These are phyloP conservation scores for Aotearoamyces nothofagi DNA, from an alignment of 2,329 filamentous ascomycete species.

Conservation along the genomic window DNA sequence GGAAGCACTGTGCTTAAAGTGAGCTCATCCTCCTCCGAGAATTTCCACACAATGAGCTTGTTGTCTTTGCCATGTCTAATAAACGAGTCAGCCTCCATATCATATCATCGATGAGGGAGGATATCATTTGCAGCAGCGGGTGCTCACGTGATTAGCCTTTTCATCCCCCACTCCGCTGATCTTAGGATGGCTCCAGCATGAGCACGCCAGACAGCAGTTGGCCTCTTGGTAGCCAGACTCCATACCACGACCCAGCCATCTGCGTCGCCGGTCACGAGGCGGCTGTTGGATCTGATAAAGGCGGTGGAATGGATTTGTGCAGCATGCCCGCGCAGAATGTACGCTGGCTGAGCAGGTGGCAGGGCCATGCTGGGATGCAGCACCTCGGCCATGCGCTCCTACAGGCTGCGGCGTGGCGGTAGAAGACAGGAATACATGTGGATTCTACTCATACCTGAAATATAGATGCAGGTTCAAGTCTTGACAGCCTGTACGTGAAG, in stretches of 20 bases:
- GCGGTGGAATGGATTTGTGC: slow-evolving; percentile 63
- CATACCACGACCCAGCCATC: slow-evolving; percentile 82
- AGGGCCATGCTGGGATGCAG: slow-evolving; percentile 11
- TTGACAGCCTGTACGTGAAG: too few relatives aligned
- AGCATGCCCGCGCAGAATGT: slow-evolving; percentile 75
- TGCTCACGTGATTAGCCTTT: slow-evolving; percentile 71
- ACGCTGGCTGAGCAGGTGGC: slow-evolving; percentile 16
- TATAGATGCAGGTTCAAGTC: too few relatives aligned
- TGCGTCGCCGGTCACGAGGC: slow-evolving; percentile 74
- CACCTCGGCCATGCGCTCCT: not conserved
- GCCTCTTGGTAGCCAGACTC: slow-evolving; percentile 69
- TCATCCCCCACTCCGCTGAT: slow-evolving; percentile 52
- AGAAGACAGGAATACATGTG: too few relatives aligned
- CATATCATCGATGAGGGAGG: not conserved
- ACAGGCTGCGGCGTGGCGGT: too few relatives aligned
- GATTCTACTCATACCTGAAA: too few relatives aligned
- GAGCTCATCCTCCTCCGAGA: slow-evolving; percentile 44
- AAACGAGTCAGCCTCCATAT: slow-evolving; percentile 2
- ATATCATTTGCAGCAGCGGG: too few relatives aligned
- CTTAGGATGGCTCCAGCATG: slow-evolving; percentile 68
- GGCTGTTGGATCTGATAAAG: slow-evolving; percentile 59
- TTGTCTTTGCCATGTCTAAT: slow-evolving; percentile 80
- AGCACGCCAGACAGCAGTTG: slow-evolving; percentile 73
- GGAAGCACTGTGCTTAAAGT: slow-evolving; percentile 55
- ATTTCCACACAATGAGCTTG: slow-evolving; percentile 71